Conservation (phyloP, 164 flowering plant genomes). For the Santalum album region DNA sequence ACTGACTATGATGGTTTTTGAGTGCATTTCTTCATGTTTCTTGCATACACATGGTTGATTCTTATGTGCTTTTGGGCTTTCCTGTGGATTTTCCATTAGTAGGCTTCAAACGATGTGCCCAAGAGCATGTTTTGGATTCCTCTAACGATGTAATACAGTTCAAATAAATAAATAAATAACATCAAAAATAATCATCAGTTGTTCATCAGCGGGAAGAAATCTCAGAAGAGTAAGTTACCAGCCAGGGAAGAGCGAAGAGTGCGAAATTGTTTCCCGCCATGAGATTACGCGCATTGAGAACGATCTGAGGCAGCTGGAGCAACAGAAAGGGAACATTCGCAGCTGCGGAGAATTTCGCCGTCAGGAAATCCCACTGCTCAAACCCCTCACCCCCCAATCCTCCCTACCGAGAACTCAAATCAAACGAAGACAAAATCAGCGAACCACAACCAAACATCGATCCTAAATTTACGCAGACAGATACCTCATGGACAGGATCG, state of each 20-base stretch:
- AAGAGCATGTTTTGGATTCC: no score
- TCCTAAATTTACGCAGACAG: neutral
- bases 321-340: conserved; percentile 68
- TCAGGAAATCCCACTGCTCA: conserved; percentile 60
- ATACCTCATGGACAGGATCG: neutral
- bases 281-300: conserved; percentile 79
- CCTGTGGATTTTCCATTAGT: no score
- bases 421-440: neutral
- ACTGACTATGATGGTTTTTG: no score
- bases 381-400: conserved; percentile 17
- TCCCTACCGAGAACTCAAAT: conserved; percentile 1
- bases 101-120: no score
- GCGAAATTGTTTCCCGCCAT: conserved; percentile 65
- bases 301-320: conserved; percentile 79
- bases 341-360: conserved; percentile 73
- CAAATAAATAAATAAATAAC: no score
- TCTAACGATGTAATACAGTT: no score
- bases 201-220: no score
- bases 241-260: conserved; percentile 79
- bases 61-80: no score
- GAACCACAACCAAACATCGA: neutral
- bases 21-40: no score
- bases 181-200: no score
- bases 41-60: no score
- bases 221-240: conserved; percentile 27